Evolutionary conservation across 805 yeast species (phyloP).

Genomic region (Pichia cephalocereana): DNA sequence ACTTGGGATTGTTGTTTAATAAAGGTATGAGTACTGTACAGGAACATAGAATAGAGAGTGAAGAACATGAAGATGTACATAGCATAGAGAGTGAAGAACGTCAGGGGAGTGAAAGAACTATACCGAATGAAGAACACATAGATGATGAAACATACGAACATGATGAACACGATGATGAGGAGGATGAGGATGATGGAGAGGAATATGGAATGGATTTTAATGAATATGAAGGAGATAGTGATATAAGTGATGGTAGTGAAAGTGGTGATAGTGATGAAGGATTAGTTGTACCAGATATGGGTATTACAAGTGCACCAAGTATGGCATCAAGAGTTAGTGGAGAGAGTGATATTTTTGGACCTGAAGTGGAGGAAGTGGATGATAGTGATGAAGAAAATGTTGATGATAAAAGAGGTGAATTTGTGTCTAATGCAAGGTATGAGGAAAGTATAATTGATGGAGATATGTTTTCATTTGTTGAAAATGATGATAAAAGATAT

Average conservation of each 20-base stretch:
- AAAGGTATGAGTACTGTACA: too few species aligned
- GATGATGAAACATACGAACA: neutral
- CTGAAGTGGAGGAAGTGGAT: neutral
- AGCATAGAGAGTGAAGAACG: too few species aligned
- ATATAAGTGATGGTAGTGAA: neutral
- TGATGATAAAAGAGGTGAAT: conserved; percentile 2
- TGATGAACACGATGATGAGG: neutral
- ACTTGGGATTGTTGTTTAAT: too few species aligned
- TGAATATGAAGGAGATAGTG: conserved; percentile 1
- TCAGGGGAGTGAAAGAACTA: too few species aligned
- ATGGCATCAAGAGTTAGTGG: conserved; percentile 8
- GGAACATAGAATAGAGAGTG: too few species aligned
- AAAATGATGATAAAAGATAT: conserved; percentile 16
- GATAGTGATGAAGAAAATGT: conserved; percentile 1
- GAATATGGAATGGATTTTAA: neutral
- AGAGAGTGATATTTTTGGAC: conserved; percentile 10
- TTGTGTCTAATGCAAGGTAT: conserved; percentile 8
- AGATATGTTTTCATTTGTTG: conserved; percentile 14
- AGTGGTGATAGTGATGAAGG: conserved; percentile 1
- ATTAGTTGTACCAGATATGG: conserved; percentile 8
- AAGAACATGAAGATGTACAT: too few species aligned
- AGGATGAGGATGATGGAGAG: neutral
- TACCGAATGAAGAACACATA: too few species aligned
- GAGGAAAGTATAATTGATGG: conserved; percentile 8
- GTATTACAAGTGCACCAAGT: conserved; percentile 11